A percentile compares a stretch with the other conserved stretches of the same genome.
Evolutionary conservation across 306 rosid species (phyloP).

Genomic region (Cicer judaicum): DNA sequence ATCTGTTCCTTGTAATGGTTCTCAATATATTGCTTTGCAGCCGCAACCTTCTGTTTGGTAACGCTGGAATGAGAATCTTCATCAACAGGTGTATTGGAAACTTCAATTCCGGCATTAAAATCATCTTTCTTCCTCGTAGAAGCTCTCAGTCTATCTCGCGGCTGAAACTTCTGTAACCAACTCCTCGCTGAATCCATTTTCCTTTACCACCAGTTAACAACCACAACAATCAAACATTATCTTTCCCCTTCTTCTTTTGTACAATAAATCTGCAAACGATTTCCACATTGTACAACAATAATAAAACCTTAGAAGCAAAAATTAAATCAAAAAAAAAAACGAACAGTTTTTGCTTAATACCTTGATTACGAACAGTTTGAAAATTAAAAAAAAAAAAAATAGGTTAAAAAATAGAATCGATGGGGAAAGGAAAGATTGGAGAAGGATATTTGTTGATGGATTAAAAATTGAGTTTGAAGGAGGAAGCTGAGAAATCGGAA

Average conservation of each 20-base stretch:
- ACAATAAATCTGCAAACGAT: slow-evolving; percentile 20
- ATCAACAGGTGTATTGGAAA: slow-evolving; percentile 42
- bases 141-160: slow-evolving; percentile 69
- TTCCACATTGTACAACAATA: slow-evolving; percentile 15
- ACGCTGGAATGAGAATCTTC: slow-evolving; percentile 65
- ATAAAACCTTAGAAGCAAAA: not conserved
- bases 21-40: slow-evolving; percentile 94
- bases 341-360: not conserved
- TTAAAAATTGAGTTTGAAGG: slow-evolving; percentile 4
- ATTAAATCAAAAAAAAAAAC: not conserved
- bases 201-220: slow-evolving; percentile 36
- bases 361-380: slow-evolving; percentile 15
- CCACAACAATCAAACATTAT: slow-evolving; percentile 33
- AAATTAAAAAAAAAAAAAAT: too few species aligned
- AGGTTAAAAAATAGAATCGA: not conserved
- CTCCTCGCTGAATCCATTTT: slow-evolving; percentile 92
- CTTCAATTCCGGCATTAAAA: slow-evolving; percentile 47
- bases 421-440: not conserved
- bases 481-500: slow-evolving; percentile 57
- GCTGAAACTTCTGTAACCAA: slow-evolving; percentile 90
- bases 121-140: slow-evolving; percentile 63
- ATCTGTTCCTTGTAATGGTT: slow-evolving; percentile 96
- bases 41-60: slow-evolving; percentile 89
- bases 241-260: slow-evolving; percentile 15
- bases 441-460: not conserved